phyloP scores from a whole-genome alignment of 306 rosid species.

The Rubus idaeus region DNA sequence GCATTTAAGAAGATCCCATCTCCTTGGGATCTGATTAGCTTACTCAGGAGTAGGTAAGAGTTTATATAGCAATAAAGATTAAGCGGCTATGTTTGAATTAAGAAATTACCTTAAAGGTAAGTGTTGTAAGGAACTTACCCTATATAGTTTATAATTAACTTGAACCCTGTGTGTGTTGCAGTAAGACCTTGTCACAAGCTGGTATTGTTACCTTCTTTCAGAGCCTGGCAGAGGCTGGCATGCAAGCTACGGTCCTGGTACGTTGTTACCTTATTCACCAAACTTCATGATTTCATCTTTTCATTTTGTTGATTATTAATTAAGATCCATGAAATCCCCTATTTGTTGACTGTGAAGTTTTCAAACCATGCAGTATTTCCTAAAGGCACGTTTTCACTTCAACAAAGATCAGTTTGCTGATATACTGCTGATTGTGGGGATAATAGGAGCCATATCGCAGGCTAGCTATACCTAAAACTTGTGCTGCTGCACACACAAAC shows the following conservation, averaged over 20 bases:
- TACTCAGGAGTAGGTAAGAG: conserved; percentile 60
- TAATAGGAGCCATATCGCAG: conserved; percentile 66
- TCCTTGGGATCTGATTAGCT: conserved; percentile 34
- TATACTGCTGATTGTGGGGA: conserved; percentile 60
- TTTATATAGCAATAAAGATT: not conserved
- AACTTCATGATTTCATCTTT: not conserved
- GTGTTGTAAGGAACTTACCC: not conserved
- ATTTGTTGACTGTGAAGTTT: conserved; percentile 1
- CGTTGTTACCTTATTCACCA: conserved; percentile 2
- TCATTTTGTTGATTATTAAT: not conserved
- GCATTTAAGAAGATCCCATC: conserved; percentile 58
- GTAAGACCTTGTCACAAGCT: conserved; percentile 72
- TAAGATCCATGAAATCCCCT: not conserved
- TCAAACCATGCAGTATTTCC: conserved; percentile 63
- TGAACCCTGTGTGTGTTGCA: conserved; percentile 33
- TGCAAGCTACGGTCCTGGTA: conserved; percentile 67
- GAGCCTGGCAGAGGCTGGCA: conserved; percentile 76
- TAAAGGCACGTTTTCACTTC: conserved; percentile 86
- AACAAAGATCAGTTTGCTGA: conserved; percentile 79
- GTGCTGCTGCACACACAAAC: conserved; percentile 8
- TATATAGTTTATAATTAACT: not conserved
- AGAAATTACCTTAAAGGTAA: not conserved
- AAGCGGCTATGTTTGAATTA: not conserved
- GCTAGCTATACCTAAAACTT: conserved; percentile 31
- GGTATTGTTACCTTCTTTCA: conserved; percentile 65